Conservation (phyloP, 1,284 basidiomycete species). For the Cutaneotrichosporon cavernicola region DNA sequence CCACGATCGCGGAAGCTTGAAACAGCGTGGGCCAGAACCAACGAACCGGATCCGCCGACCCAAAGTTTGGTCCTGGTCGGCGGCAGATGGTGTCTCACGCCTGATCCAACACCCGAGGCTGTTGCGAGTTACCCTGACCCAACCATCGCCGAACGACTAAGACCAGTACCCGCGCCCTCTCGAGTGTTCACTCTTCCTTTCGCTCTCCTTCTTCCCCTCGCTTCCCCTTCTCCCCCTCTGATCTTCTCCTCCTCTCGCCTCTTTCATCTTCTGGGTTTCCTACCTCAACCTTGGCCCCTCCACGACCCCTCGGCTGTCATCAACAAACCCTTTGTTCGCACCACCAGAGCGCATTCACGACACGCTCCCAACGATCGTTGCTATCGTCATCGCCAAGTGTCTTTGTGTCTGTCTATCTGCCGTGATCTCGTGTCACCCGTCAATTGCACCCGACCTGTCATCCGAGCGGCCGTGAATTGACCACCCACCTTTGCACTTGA, state of each 20-base stretch:
- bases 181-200: background rate
- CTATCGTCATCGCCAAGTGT: background rate
- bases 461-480: slow-evolving; percentile 3
- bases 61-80: slow-evolving; percentile 3
- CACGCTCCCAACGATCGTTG: background rate
- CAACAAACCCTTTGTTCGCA: background rate
- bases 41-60: background rate
- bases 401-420: background rate
- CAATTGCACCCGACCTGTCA: slow-evolving; percentile 9
- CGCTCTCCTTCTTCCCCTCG: background rate
- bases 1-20: background rate
- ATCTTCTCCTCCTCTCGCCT: background rate
- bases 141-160: slow-evolving; percentile 9
- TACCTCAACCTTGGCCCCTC: background rate
- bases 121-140: slow-evolving; percentile 1
- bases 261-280: background rate
- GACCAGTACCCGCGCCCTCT: background rate
- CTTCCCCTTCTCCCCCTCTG: background rate
- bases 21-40: background rate
- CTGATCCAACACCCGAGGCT: slow-evolving; percentile 8
- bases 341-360: background rate
- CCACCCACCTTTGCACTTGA: background rate
- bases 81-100: slow-evolving; percentile 2
- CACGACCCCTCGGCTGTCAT: background rate
- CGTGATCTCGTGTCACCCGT: background rate